Conservation (phyloP, 225 moss, liverwort and hornwort genomes). For the Lunularia cruciata region DNA sequence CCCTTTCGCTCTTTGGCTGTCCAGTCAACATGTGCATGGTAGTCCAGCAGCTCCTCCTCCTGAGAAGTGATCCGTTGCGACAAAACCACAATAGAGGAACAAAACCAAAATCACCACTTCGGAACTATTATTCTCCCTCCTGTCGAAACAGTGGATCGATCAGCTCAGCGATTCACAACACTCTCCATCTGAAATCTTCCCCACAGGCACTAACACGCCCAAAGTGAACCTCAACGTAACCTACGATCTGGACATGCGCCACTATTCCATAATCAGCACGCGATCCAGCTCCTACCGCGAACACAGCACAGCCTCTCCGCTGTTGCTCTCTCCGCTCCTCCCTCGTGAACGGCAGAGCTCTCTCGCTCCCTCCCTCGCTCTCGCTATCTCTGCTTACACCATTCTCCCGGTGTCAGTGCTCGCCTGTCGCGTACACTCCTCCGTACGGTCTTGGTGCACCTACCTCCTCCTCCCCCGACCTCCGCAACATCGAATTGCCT, state of each 20-base stretch:
- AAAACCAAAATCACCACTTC: background rate
- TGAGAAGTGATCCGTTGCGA: background rate
- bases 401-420: too few species aligned
- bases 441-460: too few species aligned
- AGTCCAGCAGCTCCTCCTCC: constrained; percentile 1
- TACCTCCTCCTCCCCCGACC: constrained; percentile 4
- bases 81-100: background rate
- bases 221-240: background rate
- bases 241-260: background rate
- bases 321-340: background rate
- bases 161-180: constrained; percentile 10
- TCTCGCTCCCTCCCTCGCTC: background rate
- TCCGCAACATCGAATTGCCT: constrained; percentile 5
- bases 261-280: background rate
- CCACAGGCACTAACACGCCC: background rate
- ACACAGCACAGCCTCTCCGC: background rate
- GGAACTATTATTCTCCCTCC: background rate
- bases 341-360: background rate
- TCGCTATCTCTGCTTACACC: too few species aligned
- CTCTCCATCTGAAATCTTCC: constrained; percentile 9
- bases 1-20: background rate
- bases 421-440: too few species aligned
- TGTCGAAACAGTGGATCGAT: constrained; percentile 3
- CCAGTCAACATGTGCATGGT: constrained; percentile 14
- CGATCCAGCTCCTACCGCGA: constrained; percentile 5